These are phyloP conservation scores for Heteromeles arbutifolia DNA, from an alignment of 306 rosid genomes.

Conservation along the genomic window DNA sequence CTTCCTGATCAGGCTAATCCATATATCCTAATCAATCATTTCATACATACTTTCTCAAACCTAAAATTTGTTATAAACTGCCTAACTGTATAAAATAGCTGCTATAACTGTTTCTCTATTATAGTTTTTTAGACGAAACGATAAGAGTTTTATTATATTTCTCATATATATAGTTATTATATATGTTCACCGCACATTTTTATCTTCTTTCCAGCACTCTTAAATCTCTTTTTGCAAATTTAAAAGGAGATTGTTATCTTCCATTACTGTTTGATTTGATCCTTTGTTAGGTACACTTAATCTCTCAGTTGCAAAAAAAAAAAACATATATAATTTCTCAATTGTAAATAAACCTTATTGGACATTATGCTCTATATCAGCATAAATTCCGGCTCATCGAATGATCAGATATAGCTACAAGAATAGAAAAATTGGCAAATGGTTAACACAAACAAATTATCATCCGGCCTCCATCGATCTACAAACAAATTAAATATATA, in stretches of 20 bases:
- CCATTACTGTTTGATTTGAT: background rate
- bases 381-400: background rate
- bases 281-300: background rate
- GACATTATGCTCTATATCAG: background rate
- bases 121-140: too few relatives aligned
- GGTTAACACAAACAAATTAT: too few relatives aligned
- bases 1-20: background rate
- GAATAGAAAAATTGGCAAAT: too few relatives aligned
- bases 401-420: background rate
- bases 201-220: background rate
- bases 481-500: background rate
- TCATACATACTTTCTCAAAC: background rate
- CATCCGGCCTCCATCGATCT: background rate
- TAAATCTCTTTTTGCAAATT: background rate
- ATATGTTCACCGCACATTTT: background rate
- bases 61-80: background rate
- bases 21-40: background rate
- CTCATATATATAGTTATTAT: too few relatives aligned
- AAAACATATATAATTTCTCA: background rate
- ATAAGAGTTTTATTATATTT: too few relatives aligned
- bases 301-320: background rate
- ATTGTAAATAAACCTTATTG: background rate
- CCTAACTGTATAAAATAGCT: background rate
- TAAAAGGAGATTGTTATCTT: background rate
- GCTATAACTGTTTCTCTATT: background rate